phyloP scores from a whole-genome alignment of 2,329 filamentous ascomycete species.

The Exophiala bonariae region DNA sequence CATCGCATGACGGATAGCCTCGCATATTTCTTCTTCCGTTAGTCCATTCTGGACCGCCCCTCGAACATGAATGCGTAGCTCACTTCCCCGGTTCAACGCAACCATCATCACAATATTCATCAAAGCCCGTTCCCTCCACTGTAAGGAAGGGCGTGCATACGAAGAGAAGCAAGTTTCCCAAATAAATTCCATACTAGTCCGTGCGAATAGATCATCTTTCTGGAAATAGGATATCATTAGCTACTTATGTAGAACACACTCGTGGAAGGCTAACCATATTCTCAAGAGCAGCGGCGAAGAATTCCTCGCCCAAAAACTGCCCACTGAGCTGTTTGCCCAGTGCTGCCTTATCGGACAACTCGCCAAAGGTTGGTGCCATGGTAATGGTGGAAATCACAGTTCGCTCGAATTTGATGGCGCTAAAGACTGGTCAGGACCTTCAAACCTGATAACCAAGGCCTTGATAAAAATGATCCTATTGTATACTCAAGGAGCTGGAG shows the following conservation, averaged over 20 bases:
- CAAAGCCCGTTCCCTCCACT: not conserved
- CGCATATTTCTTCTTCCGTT: conserved; percentile 1
- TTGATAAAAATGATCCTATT: too few relatives aligned
- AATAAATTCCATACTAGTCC: conserved; percentile 28
- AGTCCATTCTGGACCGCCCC: not conserved
- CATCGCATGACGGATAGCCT: not conserved
- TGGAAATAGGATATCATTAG: not conserved
- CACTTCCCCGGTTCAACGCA: not conserved
- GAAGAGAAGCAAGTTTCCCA: conserved; percentile 65
- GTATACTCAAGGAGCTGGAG: too few relatives aligned
- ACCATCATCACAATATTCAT: conserved; percentile 1
- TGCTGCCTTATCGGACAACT: not conserved
- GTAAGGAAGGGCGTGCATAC: not conserved
- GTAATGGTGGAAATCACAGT: too few relatives aligned
- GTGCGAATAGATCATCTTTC: not conserved
- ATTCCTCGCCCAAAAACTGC: not conserved
- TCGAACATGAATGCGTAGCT: not conserved
- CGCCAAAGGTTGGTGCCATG: too few relatives aligned
- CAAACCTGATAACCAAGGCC: too few relatives aligned
- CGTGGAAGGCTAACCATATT: not conserved
- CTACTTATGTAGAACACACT: not conserved
- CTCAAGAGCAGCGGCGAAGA: not conserved
- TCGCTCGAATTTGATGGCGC: too few relatives aligned
- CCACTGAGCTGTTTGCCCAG: not conserved
- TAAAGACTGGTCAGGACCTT: too few relatives aligned